phyloP scores from a whole-genome alignment of 768 basidiomycete genomes.

The Agrocybe chaxingu region DNA sequence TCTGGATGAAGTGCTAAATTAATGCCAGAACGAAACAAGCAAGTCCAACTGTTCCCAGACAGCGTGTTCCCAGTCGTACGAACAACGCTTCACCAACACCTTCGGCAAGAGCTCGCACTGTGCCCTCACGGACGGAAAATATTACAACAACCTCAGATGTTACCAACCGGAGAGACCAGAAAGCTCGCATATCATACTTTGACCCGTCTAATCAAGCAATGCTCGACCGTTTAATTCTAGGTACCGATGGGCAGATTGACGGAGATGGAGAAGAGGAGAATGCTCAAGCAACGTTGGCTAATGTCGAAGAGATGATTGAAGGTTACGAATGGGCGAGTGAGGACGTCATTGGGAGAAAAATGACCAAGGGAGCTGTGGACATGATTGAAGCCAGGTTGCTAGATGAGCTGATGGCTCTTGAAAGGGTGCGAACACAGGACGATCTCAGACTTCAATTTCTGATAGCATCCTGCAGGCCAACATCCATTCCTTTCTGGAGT shows the following conservation, averaged over 20 bases:
- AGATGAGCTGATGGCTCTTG: constrained; percentile 89
- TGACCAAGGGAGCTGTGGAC: constrained; percentile 75
- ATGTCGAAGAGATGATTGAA: constrained; percentile 98
- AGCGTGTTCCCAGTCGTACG: constrained; percentile 7
- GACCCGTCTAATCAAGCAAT: constrained; percentile 74
- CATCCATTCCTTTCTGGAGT: constrained; percentile 95
- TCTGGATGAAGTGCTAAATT: background rate
- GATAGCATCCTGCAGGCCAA: constrained; percentile 63
- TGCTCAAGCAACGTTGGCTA: constrained; percentile 78
- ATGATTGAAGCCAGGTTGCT: constrained; percentile 86
- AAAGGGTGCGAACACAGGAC: constrained; percentile 60
- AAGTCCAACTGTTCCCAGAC: constrained; percentile 7
- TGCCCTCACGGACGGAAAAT: constrained; percentile 22
- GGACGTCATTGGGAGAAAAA: constrained; percentile 64
- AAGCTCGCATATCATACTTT: constrained; percentile 77
- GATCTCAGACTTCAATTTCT: constrained; percentile 1
- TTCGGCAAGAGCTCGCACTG: constrained; percentile 23
- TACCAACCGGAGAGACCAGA: constrained; percentile 52
- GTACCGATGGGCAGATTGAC: constrained; percentile 38
- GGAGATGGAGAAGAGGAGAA: constrained; percentile 67
- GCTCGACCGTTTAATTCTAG: constrained; percentile 66
- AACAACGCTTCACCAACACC: constrained; percentile 18
- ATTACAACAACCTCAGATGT: constrained; percentile 27
- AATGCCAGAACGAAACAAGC: constrained; percentile 16
- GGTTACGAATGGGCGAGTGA: constrained; percentile 96